A percentile compares a stretch with the other conserved stretches of the same genome.
Conservation (phyloP, 306 rosid species). For the Sicyos baderoa region DNA sequence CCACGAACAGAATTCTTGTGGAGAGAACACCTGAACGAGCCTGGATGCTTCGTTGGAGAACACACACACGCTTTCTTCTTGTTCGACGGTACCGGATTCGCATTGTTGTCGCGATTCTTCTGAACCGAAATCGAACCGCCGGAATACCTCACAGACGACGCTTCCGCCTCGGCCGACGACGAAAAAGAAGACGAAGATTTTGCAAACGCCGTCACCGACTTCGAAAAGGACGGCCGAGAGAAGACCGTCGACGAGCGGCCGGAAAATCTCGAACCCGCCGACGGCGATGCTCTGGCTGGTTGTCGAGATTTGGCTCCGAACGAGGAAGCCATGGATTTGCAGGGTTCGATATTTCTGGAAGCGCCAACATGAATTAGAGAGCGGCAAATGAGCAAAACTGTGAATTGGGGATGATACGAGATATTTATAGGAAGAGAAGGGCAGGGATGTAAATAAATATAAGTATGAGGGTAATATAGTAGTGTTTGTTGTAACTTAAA, state of each 20-base stretch:
- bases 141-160: constrained; percentile 50
- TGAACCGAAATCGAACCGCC: constrained; percentile 22
- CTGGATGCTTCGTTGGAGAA: too few relatives aligned
- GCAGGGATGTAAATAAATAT: neutral
- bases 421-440: neutral
- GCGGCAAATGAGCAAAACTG: neutral
- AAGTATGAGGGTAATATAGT: neutral
- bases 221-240: constrained; percentile 44
- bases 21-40: too few relatives aligned
- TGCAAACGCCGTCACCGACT: constrained; percentile 39
- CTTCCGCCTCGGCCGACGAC: constrained; percentile 16
- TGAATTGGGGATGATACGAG: too few relatives aligned
- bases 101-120: constrained; percentile 28
- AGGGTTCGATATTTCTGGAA: neutral
- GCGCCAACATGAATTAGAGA: neutral
- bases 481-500: neutral
- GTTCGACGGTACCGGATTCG: neutral
- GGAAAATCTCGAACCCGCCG: constrained; percentile 54
- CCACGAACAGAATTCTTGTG: too few relatives aligned
- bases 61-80: too few relatives aligned
- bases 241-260: constrained; percentile 40
- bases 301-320: neutral
- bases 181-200: constrained; percentile 4
- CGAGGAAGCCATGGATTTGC: neutral
- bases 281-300: constrained; percentile 22